Evolutionary conservation across 306 rosid genomes (phyloP).

Genomic region (Neltuma alba): DNA sequence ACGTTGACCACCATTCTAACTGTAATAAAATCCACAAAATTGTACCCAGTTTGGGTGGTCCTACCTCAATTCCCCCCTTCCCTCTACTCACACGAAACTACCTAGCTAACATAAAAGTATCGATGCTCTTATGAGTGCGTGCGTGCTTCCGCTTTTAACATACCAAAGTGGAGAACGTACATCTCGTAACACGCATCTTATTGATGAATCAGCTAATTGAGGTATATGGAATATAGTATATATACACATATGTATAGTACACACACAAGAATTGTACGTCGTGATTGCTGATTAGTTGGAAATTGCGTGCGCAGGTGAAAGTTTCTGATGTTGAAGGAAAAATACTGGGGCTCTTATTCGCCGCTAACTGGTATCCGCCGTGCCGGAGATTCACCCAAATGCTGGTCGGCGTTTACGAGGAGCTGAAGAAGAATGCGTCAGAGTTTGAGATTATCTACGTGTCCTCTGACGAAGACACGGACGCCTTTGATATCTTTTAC

Average conservation of each 20-base stretch:
- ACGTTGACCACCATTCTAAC: slow-evolving; percentile 69
- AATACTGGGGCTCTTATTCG: slow-evolving; percentile 74
- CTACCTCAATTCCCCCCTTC: background rate
- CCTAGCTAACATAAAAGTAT: background rate
- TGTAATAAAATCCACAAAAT: background rate
- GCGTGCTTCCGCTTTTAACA: background rate
- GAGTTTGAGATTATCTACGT: slow-evolving; percentile 78
- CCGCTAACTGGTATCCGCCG: slow-evolving; percentile 95
- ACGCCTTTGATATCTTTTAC: slow-evolving; percentile 60
- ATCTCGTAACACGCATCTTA: background rate
- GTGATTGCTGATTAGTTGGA: slow-evolving; percentile 2
- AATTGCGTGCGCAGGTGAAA: slow-evolving; percentile 56
- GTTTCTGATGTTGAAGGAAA: slow-evolving; percentile 67
- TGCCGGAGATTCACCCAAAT: slow-evolving; percentile 74
- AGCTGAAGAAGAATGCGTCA: slow-evolving; percentile 51
- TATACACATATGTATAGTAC: too few relatives aligned
- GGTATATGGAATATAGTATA: background rate
- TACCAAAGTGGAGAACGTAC: background rate
- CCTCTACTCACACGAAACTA: background rate
- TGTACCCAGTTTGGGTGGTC: background rate
- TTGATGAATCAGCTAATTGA: background rate
- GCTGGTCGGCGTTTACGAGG: slow-evolving; percentile 61
- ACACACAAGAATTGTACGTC: background rate
- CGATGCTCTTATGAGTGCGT: background rate
- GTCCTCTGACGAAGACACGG: slow-evolving; percentile 83